Evolutionary conservation across 2,329 filamentous ascomycete species (phyloP), one percentile per base, ranked within the genome.

Genomic region (Drechslera avenae): DNA sequence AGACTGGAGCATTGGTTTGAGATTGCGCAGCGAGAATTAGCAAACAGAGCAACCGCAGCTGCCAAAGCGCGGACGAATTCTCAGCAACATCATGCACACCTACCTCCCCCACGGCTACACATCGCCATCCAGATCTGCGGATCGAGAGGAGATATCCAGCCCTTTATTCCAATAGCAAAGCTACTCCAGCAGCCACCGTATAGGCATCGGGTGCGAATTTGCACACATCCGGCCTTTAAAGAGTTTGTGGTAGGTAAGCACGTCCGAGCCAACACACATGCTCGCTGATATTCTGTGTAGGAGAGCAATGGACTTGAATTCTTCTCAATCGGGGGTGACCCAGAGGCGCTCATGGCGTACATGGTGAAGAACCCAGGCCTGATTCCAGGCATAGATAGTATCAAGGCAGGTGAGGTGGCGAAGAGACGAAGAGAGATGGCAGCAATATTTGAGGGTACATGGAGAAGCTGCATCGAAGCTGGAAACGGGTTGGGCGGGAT

Each of bases 61-160:
- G 30, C 19, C n/a, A 33, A n/a, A 30, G 10, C 48, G 30, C 4
- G 46, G 5, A 49, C 10, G 10, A 35, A 9, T 13, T 30, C 33
- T 9, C 4, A 28, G 14, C 17, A 13, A 35, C 33, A 60, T 30
- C 34, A 39, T 12, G 35, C 39, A 5, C n/a, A 17, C 30, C 26
- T 48, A 6, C 48, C 46, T 10, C 36, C 42, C 9, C 60, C 62
- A 5, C 45, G 47, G 33, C 28, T 83, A 26, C 82, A 83, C 49
- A 78, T 83, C 35, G 80, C 83, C 1, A 82, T 84, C 44, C 81
- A 83, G 40, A 79, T 83, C 5, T 81, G 83, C 1, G 79, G 79
- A 7, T 77, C 74, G 3, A 73, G 79, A 43, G 81, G 81, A 5
- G 81, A 84, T 61, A 79, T 84, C 2, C 83, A 86, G 49, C 83